These are phyloP conservation scores for Phytophthora crassamura DNA, from an alignment of 352 stramenopile species.

Conservation along the genomic window DNA sequence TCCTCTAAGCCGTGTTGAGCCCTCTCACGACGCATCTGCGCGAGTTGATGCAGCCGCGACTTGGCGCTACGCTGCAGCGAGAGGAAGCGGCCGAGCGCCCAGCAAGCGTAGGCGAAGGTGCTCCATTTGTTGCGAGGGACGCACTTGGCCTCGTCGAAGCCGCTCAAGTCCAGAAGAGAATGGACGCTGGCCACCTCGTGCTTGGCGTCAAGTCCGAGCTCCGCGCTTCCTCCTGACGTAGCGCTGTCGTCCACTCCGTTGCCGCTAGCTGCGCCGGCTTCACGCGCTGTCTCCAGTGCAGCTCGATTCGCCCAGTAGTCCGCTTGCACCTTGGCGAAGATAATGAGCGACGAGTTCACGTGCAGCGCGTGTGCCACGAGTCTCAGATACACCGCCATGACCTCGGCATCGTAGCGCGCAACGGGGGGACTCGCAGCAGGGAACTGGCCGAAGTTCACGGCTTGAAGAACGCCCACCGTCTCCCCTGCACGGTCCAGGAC, in stretches of 20 bases:
- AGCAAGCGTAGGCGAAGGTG: conserved; percentile 76
- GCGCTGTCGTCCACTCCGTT: conserved; percentile 2
- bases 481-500: conserved; percentile 72
- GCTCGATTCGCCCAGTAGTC: conserved; percentile 79
- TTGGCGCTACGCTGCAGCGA: conserved; percentile 32
- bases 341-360: conserved; percentile 82
- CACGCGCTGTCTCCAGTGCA: conserved; percentile 30
- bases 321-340: conserved; percentile 81
- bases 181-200: conserved; percentile 74
- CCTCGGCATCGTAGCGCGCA: conserved; percentile 63
- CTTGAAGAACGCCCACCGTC: conserved; percentile 72
- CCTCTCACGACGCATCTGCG: conserved; percentile 14
- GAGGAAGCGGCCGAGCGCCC: conserved; percentile 66
- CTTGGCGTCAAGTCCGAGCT: conserved; percentile 47
- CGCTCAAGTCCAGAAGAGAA: conserved; percentile 65
- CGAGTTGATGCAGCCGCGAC: conserved; percentile 16
- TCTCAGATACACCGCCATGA: conserved; percentile 69
- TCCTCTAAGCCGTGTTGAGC: conserved; percentile 39
- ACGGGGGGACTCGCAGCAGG: conserved; percentile 58
- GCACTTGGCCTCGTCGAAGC: conserved; percentile 72
- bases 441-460: conserved; percentile 65
- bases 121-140: conserved; percentile 79
- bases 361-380: conserved; percentile 65
- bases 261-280: conserved; percentile 3
- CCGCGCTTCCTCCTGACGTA: conserved; percentile 23